Conservation (phyloP, 2,329 filamentous ascomycete species). For the Elsinoe australis region DNA sequence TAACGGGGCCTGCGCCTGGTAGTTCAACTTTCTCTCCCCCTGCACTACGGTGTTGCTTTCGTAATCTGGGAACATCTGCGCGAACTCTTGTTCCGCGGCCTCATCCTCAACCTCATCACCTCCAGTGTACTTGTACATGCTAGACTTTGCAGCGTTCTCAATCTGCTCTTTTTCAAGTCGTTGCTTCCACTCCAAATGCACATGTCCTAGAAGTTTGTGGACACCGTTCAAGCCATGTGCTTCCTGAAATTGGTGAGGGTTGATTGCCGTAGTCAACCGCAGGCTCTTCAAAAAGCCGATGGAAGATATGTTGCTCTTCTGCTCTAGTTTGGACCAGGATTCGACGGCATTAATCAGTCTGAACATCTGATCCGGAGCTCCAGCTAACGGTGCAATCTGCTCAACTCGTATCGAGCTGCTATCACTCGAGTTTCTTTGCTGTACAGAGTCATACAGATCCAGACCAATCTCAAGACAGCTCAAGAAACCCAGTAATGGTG, state of each 20-base stretch:
- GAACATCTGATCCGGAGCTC: not conserved
- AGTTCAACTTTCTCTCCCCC: not conserved
- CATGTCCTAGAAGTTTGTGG: conserved; percentile 9
- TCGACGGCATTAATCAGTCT: no score
- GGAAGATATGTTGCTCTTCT: no score
- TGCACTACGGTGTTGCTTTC: not conserved
- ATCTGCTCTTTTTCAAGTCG: conserved; percentile 69
- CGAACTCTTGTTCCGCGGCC: conserved; percentile 64
- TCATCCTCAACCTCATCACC: conserved; percentile 69
- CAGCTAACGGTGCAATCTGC: conserved; percentile 14
- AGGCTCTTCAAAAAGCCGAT: no score
- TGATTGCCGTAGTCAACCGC: no score
- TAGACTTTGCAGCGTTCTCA: conserved; percentile 63
- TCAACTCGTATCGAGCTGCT: not conserved
- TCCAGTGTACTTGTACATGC: conserved; percentile 77
- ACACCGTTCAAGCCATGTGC: conserved; percentile 11
- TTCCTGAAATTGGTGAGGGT: not conserved
- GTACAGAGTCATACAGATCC: conserved; percentile 7
- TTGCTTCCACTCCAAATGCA: conserved; percentile 54
- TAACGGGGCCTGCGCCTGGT: conserved; percentile 20
- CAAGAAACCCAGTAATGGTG: conserved; percentile 69
- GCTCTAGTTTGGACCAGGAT: no score
- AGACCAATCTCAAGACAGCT: conserved; percentile 66
- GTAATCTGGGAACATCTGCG: conserved; percentile 65
- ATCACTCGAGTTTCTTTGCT: not conserved